phyloP scores from a whole-genome alignment of 2,329 filamentous ascomycete species.

The Penicillium paneum region DNA sequence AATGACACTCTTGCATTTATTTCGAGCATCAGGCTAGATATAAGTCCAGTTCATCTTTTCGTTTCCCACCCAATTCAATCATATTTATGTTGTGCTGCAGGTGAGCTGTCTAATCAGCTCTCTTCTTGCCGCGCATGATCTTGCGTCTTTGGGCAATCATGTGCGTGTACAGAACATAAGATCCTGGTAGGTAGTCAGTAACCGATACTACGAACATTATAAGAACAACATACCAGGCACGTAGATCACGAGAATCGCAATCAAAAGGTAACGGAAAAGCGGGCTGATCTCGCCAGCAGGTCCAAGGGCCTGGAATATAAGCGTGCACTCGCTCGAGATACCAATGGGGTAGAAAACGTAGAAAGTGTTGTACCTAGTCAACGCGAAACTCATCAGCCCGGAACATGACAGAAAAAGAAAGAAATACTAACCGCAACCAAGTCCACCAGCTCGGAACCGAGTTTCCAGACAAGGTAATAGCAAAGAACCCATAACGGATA shows the following conservation, averaged over 20 bases:
- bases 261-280: conserved; percentile 59
- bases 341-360: conserved; percentile 89
- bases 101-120: conserved; percentile 27
- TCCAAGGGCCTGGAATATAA: conserved; percentile 68
- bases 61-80: neutral
- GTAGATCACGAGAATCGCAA: conserved; percentile 68
- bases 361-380: conserved; percentile 73
- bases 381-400: neutral
- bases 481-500: conserved; percentile 89
- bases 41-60: neutral
- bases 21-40: neutral
- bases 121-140: conserved; percentile 65
- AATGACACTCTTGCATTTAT: neutral
- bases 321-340: conserved; percentile 79
- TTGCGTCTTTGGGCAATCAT: conserved; percentile 91
- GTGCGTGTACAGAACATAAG: conserved; percentile 84
- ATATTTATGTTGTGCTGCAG: too few relatives aligned
- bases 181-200: conserved; percentile 47
- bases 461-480: conserved; percentile 56
- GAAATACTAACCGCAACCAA: conserved; percentile 52
- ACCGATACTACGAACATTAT: neutral
- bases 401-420: neutral
- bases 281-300: conserved; percentile 54
- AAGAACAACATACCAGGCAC: conserved; percentile 64
- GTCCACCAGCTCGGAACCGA: conserved; percentile 64